Evolutionary conservation across 2,329 filamentous ascomycete species (phyloP), one percentile per base, ranked within the genome.

Genomic region (Botrytis squamosa): DNA sequence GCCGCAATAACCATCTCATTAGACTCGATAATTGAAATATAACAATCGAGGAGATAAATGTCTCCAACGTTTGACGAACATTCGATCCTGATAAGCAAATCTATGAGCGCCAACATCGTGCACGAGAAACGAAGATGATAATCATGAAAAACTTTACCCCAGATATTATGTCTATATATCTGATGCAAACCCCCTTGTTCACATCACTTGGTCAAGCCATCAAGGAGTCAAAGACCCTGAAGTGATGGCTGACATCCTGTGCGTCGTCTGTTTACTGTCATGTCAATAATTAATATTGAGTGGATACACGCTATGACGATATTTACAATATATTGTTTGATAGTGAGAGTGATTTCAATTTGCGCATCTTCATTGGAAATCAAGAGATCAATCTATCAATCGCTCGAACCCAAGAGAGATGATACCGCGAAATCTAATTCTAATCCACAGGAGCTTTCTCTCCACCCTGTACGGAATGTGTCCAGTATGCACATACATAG

Each of bases 291-390:
- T 9, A n/a, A 49, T 52, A 63, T 49, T 52, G 22, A 42, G 22
- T 63, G 40, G 69, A 29, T n/a, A 44, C 42, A 62, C 68, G 40
- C 55, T 49, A 62, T 70, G 68, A 62, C 55, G 66, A 69, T 57
- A 69, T 69, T 33, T 57, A 29, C 38, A 33, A 49, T 66, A 52
- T 49, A 55, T 67, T 49, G 38, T 22, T 49, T 70, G 42, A 38
- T 62, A 40, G 66, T 36, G 66, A 42, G 52, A 20, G 49, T 69
- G 33, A 69, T 69, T 57, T 59, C 38, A 38, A 22, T 69, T 69
- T 69, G 67, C 25, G 25, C 25, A 59, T 59, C 49, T 14, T 18
- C n/a, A 67, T 62, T 55, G 65, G 25, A 40, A 16, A 40, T 40
- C n/a, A 25, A 59, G 40, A 42, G 29, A 33, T 33, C 29, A 36